Base-by-base conservation (phyloP, 2,329 filamentous ascomycete species). In the Albophoma yamanashiensis region DNA sequence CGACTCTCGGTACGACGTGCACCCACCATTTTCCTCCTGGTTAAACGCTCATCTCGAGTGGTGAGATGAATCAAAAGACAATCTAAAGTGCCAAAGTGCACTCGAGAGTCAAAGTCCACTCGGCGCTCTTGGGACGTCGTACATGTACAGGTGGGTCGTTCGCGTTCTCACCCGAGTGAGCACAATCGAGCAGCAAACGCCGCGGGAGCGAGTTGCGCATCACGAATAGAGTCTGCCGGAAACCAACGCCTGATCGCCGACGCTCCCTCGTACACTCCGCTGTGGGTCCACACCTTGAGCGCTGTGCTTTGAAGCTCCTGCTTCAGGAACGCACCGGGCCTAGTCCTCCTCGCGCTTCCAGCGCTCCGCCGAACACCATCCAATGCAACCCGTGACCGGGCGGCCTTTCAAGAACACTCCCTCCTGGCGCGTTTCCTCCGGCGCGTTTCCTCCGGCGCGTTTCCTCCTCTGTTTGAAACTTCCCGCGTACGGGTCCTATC, bases 181-280 rank as follows among this genome's bases (percentile, higher is more conserved):
- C 8, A 22, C 9, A 9, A 12, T 5, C 22, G 17, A 14, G 27
- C 47, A 34, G 11, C 47, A 34, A 53, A 36, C 31, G 31, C 27
- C 4, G 31, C 4, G 8, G n/a, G 12, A 17, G 8, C 27, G n/a
- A 20, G 14, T 9, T n/a, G 47, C 34, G 50, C 50, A n/a, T 53
- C 20, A 20, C 17, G 3, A 14, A 20, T 27, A n/a, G 17, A 36
- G 31, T n/a, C 31, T 14, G 20, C 31, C 17, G 14, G 34, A 9
- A 53, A 7, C 27, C 31, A 11, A 34, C 17, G 12, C 50, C 17
- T n/a, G 3, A 20, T 17, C 31, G 17, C 11, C 12, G n/a, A 25
- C 11, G 4, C 1, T 47, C 9, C 22, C 1, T 25, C 11, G 22
- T 4, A 25, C 3, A 1, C 3, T 11, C 1, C 40, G 1, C n/a